These are phyloP conservation scores for Coniochaeta prunicola DNA, from an alignment of 2,329 filamentous ascomycete genomes.

Conservation along the genomic window DNA sequence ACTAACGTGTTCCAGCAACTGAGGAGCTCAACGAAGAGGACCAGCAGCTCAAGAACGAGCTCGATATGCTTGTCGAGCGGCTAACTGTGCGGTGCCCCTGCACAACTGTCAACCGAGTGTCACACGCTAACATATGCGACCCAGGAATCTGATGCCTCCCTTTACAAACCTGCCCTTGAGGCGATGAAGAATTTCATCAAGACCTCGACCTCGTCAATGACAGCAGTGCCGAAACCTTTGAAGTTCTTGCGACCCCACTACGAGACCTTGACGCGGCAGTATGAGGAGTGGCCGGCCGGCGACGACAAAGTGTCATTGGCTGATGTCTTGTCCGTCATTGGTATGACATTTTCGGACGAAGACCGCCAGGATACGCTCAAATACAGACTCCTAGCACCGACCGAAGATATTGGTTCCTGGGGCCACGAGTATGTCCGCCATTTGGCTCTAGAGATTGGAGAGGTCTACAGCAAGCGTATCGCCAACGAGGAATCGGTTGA, in stretches of 20 bases:
- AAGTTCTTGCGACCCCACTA: slow-evolving; percentile 98
- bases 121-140: slow-evolving; percentile 14
- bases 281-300: slow-evolving; percentile 80
- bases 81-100: slow-evolving; percentile 56
- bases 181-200: slow-evolving; percentile 98
- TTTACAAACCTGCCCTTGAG: slow-evolving; percentile 89
- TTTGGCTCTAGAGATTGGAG: slow-evolving; percentile 88
- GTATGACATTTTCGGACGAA: slow-evolving; percentile 98
- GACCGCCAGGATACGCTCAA: slow-evolving; percentile 93
- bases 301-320: slow-evolving; percentile 85
- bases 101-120: neutral
- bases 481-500: slow-evolving; percentile 76
- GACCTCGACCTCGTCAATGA: slow-evolving; percentile 99
- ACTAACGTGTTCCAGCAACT: slow-evolving; percentile 30
- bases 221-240: slow-evolving; percentile 93
- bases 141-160: slow-evolving; percentile 75
- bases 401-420: slow-evolving; percentile 92
- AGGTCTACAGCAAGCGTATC: slow-evolving; percentile 84
- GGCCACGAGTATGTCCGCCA: slow-evolving; percentile 98
- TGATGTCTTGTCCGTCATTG: slow-evolving; percentile 93
- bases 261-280: slow-evolving; percentile 76
- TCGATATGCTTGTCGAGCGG: slow-evolving; percentile 96
- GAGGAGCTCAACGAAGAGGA: slow-evolving; percentile 98
- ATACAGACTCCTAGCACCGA: slow-evolving; percentile 83
- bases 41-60: slow-evolving; percentile 94